A percentile compares a stretch with the other conserved stretches of the same genome.
Evolutionary conservation across 805 yeast species (phyloP).

Genomic region (Hanseniaspora pseudoguilliermondii): DNA sequence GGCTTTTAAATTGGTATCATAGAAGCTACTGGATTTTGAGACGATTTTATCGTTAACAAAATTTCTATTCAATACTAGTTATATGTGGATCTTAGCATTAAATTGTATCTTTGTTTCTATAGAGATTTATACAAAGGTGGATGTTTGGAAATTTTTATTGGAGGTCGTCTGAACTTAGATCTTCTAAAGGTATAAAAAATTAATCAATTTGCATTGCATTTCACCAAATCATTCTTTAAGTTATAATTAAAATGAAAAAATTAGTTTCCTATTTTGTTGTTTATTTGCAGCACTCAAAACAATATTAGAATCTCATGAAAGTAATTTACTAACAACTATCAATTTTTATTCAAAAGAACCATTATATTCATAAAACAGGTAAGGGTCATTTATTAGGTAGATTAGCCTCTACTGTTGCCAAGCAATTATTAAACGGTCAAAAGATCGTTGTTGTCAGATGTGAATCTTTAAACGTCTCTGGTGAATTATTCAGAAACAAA

Average conservation of each 20-base stretch:
- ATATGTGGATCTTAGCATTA: background rate
- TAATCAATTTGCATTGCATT: too few relatives aligned
- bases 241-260: too few relatives aligned
- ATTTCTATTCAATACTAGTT: background rate
- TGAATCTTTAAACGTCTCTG: constrained; percentile 96
- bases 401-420: constrained; percentile 96
- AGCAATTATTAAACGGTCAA: constrained; percentile 97
- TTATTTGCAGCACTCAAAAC: too few relatives aligned
- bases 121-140: too few relatives aligned
- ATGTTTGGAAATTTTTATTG: too few relatives aligned
- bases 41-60: background rate
- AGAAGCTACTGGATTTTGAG: background rate
- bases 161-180: background rate
- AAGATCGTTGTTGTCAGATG: constrained; percentile 94
- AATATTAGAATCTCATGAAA: background rate
- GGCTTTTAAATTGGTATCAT: background rate
- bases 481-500: constrained; percentile 99
- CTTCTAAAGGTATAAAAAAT: background rate
- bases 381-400: constrained; percentile 99
- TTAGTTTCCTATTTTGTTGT: too few relatives aligned
- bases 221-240: too few relatives aligned
- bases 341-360: background rate
- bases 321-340: constrained; percentile 8
- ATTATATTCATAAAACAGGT: constrained; percentile 31
- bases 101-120: too few relatives aligned